Percentiles rank a stretch among this genome's conserved stretches.
phyloP scores from a whole-genome alignment of 495 filamentous ascomycete genomes.

The Melanomma pulvis-pyrius region DNA sequence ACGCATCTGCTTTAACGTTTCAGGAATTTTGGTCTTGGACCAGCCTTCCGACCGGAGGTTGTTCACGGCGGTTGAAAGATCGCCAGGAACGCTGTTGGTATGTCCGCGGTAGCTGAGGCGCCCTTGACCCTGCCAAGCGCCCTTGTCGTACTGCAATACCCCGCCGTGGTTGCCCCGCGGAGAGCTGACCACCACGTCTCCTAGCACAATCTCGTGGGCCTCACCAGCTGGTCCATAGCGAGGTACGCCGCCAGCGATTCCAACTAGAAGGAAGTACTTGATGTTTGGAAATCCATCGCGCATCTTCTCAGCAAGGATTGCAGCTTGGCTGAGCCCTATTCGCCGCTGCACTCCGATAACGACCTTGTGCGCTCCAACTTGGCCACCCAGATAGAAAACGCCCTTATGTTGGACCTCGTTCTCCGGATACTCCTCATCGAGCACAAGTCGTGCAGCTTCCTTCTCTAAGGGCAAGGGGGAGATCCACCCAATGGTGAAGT shows the following conservation, averaged over 20 bases:
- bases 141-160: constrained; percentile 18
- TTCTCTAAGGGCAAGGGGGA: constrained; percentile 13
- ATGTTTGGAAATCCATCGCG: constrained; percentile 19
- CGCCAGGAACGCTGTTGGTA: not conserved
- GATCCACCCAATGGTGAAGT: constrained; percentile 17
- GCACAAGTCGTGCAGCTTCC: constrained; percentile 12
- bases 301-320: constrained; percentile 24
- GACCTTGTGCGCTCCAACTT: constrained; percentile 13
- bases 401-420: constrained; percentile 10
- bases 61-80: constrained; percentile 15
- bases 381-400: constrained; percentile 20
- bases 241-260: constrained; percentile 20
- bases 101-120: not conserved
- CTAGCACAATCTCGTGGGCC: constrained; percentile 17
- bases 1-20: constrained; percentile 22
- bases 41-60: constrained; percentile 9
- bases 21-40: constrained; percentile 16
- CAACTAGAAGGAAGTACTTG: constrained; percentile 16
- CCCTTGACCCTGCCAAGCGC: constrained; percentile 18
- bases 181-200: constrained; percentile 18
- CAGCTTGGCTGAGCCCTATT: constrained; percentile 6
- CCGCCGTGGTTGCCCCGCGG: constrained; percentile 21
- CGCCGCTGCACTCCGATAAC: constrained; percentile 15
- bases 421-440: constrained; percentile 18
- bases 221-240: constrained; percentile 14